Evolutionary conservation across 768 basidiomycete genomes (phyloP).

Genomic region (Cystobasidium tubakii): DNA sequence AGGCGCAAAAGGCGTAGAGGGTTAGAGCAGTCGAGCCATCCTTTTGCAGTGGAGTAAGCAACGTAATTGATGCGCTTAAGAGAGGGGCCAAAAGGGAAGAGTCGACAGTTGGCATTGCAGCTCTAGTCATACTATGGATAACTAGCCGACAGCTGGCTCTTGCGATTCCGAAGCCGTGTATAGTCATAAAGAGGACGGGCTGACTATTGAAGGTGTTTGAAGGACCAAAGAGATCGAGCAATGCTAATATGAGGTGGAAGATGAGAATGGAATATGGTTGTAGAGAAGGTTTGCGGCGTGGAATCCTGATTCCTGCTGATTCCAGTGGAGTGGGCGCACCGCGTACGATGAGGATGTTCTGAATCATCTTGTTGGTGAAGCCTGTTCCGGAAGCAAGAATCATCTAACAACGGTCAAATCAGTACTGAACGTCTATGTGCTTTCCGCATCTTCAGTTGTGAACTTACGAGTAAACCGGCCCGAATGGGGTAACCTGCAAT

Average conservation of each 20-base stretch:
- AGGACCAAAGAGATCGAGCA: neutral
- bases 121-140: conserved; percentile 7
- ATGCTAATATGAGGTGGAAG: neutral
- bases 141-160: conserved; percentile 9
- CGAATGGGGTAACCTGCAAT: neutral
- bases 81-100: neutral
- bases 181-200: conserved; percentile 1
- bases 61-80: neutral
- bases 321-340: neutral
- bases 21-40: neutral
- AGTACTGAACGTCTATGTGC: too few species aligned
- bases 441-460: neutral
- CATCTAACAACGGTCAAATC: too few species aligned
- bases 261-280: neutral
- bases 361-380: neutral
- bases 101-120: neutral
- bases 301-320: neutral
- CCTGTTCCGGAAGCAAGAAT: neutral
- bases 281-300: neutral
- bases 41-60: neutral
- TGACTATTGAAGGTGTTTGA: neutral
- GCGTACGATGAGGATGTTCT: neutral
- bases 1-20: neutral
- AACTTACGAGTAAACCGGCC: neutral
- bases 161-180: conserved; percentile 5